phyloP scores from a whole-genome alignment of 2,329 filamentous ascomycete genomes.

The Chalara sp. region DNA sequence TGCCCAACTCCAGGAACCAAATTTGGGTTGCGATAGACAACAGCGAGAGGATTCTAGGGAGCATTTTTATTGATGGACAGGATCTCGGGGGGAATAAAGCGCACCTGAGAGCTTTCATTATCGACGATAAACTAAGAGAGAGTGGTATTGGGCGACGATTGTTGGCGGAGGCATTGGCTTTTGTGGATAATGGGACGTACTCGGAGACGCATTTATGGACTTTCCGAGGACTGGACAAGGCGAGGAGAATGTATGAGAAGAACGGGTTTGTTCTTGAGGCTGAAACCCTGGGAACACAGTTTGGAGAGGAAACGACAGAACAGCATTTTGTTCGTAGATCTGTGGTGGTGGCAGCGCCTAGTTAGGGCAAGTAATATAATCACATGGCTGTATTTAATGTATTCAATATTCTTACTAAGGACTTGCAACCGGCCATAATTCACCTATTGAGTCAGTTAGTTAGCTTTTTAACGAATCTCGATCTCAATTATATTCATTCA shows the following conservation, averaged over 20 bases:
- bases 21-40: constrained; percentile 23
- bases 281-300: constrained; percentile 13
- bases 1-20: constrained; percentile 19
- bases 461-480: too few relatives aligned
- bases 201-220: constrained; percentile 21
- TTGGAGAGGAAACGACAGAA: constrained; percentile 5
- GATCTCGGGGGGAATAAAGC: constrained; percentile 11
- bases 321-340: neutral
- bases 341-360: too few relatives aligned
- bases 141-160: constrained; percentile 22
- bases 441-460: too few relatives aligned
- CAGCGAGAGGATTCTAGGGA: constrained; percentile 18
- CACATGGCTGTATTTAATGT: too few relatives aligned
- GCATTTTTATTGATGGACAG: constrained; percentile 25
- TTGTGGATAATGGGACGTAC: constrained; percentile 18
- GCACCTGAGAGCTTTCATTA: constrained; percentile 24
- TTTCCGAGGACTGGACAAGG: constrained; percentile 15
- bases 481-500: too few relatives aligned
- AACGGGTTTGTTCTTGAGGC: constrained; percentile 18
- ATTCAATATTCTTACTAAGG: too few relatives aligned
- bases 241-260: constrained; percentile 21
- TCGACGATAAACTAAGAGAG: constrained; percentile 20
- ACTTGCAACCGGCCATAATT: too few relatives aligned
- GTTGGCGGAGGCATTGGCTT: constrained; percentile 20
- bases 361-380: too few relatives aligned